Percentiles rank a stretch among this genome's conserved stretches.
Conservation (phyloP, 371 early-diverging fungal genomes). For the Dipsacomyces acuminosporus region DNA sequence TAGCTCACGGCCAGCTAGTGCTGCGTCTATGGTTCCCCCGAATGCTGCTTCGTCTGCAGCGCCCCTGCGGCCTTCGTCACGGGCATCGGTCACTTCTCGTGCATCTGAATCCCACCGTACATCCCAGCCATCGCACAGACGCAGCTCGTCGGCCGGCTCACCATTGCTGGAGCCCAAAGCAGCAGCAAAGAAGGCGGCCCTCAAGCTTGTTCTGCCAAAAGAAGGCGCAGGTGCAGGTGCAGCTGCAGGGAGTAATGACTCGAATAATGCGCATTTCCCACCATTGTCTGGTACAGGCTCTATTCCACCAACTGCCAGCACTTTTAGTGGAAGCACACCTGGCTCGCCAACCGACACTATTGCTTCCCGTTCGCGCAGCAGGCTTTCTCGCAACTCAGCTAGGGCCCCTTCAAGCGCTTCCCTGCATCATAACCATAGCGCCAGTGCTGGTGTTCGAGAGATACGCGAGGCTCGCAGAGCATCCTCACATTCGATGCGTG, state of each 20-base stretch:
- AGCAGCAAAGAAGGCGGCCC: conserved; percentile 10
- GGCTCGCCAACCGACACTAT: conserved; percentile 28
- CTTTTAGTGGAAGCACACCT: conserved; percentile 10
- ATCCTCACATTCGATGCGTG: conserved; percentile 21
- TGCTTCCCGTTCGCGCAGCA: conserved; percentile 20
- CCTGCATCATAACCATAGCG: too few species aligned
- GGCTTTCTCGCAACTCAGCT: conserved; percentile 7
- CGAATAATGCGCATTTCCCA: too few species aligned
- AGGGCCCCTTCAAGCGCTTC: neutral
- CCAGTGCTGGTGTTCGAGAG: neutral
- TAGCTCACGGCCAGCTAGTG: conserved; percentile 26
- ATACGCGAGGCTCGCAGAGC: conserved; percentile 18
- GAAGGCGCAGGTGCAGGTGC: too few species aligned
- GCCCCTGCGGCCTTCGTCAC: conserved; percentile 31
- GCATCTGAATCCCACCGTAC: conserved; percentile 9
- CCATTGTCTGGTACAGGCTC: too few species aligned
- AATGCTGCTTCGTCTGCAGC: conserved; percentile 1
- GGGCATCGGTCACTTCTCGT: conserved; percentile 29
- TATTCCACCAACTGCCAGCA: too few species aligned
- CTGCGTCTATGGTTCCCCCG: conserved; percentile 20
- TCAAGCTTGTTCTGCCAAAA: too few species aligned
- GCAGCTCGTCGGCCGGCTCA: conserved; percentile 42
- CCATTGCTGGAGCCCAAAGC: conserved; percentile 17
- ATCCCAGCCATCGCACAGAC: conserved; percentile 15
- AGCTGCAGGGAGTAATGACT: too few species aligned